phyloP scores from a whole-genome alignment of 371 early-diverging fungal species.

The Sanchytrium tribonematis region DNA sequence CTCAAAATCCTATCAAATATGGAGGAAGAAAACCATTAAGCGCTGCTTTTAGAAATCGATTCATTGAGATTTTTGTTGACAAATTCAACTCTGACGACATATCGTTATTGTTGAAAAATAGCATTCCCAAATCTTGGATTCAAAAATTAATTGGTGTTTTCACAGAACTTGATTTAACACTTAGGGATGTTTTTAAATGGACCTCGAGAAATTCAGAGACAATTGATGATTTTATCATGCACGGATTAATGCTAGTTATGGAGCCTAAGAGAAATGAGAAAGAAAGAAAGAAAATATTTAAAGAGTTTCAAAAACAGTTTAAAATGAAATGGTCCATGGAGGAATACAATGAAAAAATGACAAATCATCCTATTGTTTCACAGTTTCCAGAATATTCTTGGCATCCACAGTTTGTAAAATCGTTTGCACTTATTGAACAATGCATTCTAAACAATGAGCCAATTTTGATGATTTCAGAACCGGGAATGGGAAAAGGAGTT shows the following conservation, averaged over 20 bases:
- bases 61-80: slow-evolving; percentile 82
- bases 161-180: slow-evolving; percentile 57
- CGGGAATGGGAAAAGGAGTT: slow-evolving; percentile 98
- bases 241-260: slow-evolving; percentile 82
- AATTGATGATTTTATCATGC: slow-evolving; percentile 51
- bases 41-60: slow-evolving; percentile 96
- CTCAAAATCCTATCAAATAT: slow-evolving; percentile 98
- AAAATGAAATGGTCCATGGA: neutral
- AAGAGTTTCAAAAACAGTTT: neutral
- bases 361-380: neutral
- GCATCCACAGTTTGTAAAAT: slow-evolving; percentile 11
- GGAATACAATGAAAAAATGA: neutral
- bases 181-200: slow-evolving; percentile 97
- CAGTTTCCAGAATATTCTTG: neutral
- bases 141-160: neutral
- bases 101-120: slow-evolving; percentile 41
- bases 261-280: slow-evolving; percentile 62
- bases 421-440: slow-evolving; percentile 59
- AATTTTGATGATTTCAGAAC: slow-evolving; percentile 90
- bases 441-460: slow-evolving; percentile 70
- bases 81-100: slow-evolving; percentile 73
- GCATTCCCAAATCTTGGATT: neutral
- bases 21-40: slow-evolving; percentile 96
- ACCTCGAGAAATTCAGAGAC: slow-evolving; percentile 45
- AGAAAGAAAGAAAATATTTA: slow-evolving; percentile 24